These are phyloP conservation scores for Kurtzmaniella quercitrusa DNA, from an alignment of 1,139 yeast species.

Conservation along the genomic window DNA sequence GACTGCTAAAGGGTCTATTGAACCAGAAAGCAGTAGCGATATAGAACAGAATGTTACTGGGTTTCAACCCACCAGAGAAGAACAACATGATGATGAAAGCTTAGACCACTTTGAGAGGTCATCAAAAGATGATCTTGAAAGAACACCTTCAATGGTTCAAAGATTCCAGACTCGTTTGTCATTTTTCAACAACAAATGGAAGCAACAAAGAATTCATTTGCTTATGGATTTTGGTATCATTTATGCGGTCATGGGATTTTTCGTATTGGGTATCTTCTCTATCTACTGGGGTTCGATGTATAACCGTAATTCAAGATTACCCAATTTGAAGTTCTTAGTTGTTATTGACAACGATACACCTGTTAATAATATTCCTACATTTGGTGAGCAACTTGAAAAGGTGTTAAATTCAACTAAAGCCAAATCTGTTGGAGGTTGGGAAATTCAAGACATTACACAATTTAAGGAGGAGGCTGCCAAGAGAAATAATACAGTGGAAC, in stretches of 20 bases:
- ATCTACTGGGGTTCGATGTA: constrained; percentile 46
- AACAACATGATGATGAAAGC: constrained; percentile 2
- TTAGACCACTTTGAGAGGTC: neutral
- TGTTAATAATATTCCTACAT: constrained; percentile 26
- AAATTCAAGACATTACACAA: constrained; percentile 13
- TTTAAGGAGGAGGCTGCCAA: constrained; percentile 16
- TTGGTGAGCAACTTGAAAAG: constrained; percentile 25
- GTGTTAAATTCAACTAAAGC: constrained; percentile 19
- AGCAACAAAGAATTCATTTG: constrained; percentile 17
- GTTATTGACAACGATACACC: constrained; percentile 34
- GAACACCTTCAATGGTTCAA: constrained; percentile 14
- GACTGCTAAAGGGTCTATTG: too few species aligned
- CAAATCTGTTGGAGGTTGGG: constrained; percentile 18
- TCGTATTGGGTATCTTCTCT: constrained; percentile 30
- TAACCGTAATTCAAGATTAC: constrained; percentile 22
- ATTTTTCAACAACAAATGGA: constrained; percentile 26
- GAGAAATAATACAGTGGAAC: constrained; percentile 16
- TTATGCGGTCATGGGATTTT: constrained; percentile 24
- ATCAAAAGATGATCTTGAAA: constrained; percentile 2
- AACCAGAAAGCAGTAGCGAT: neutral
- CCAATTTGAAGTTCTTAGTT: constrained; percentile 35
- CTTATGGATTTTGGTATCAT: constrained; percentile 14
- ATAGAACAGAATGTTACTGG: neutral
- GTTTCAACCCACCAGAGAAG: constrained; percentile 1
- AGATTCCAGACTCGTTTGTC: constrained; percentile 16